These are phyloP conservation scores for Alternaria atra DNA, from an alignment of 2,329 filamentous ascomycete genomes.

Conservation along the genomic window DNA sequence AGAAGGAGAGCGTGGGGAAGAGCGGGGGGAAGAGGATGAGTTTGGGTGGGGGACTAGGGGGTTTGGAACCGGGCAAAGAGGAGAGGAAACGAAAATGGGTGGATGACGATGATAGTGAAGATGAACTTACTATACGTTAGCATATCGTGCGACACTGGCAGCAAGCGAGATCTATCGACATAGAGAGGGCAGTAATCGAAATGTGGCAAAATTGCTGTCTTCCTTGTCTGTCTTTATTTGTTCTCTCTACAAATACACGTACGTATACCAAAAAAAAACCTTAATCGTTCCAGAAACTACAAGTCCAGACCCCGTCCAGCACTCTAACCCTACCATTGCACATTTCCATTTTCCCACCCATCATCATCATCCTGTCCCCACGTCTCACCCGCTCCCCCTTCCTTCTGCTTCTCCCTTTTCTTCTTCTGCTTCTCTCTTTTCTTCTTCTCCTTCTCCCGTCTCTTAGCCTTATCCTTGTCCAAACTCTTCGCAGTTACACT, in stretches of 20 bases:
- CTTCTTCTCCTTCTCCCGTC: background rate
- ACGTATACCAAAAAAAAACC: no score
- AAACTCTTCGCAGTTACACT: constrained; percentile 11
- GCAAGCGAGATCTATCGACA: background rate
- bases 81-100: constrained; percentile 8
- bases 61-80: background rate
- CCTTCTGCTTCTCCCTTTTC: background rate
- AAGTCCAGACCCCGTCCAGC: no score
- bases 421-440: background rate
- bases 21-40: background rate
- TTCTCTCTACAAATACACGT: background rate
- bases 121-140: constrained; percentile 37
- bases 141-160: no score
- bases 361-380: background rate
- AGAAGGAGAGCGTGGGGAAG: background rate
- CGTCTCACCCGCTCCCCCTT: background rate
- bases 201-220: background rate
- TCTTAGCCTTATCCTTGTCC: background rate
- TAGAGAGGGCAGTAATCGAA: background rate
- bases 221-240: no score
- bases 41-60: background rate
- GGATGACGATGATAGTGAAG: constrained; percentile 23
- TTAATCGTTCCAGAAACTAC: background rate
- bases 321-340: background rate
- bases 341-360: background rate